Percentiles rank a stretch among this genome's conserved stretches.
phyloP scores from a whole-genome alignment of 164 flowering plant species.

The Macadamia tetraphylla region DNA sequence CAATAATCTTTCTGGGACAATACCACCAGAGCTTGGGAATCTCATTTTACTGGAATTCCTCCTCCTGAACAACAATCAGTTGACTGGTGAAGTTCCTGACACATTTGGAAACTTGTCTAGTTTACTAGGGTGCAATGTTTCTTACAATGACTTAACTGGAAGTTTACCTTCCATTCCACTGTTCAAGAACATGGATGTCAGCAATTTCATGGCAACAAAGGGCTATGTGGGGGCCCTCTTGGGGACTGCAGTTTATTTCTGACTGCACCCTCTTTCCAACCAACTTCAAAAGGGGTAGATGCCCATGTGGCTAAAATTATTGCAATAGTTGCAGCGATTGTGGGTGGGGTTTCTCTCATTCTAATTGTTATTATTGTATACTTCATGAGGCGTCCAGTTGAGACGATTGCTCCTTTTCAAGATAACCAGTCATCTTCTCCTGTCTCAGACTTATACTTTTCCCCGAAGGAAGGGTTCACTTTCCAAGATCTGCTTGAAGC shows the following conservation, averaged over 20 bases:
- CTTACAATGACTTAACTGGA: constrained; percentile 74
- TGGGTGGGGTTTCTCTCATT: constrained; percentile 78
- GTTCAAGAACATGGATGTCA: constrained; percentile 58
- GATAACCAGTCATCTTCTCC: constrained; percentile 41
- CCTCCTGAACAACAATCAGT: constrained; percentile 70
- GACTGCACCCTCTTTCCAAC: constrained; percentile 19
- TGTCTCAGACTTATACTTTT: constrained; percentile 63
- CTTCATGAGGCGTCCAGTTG: constrained; percentile 53
- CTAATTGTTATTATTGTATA: constrained; percentile 57
- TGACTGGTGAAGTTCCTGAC: constrained; percentile 73
- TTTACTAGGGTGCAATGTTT: constrained; percentile 70
- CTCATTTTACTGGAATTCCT: constrained; percentile 67
- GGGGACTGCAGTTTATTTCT: constrained; percentile 36
- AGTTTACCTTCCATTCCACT: constrained; percentile 54
- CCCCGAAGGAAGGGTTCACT: constrained; percentile 80
- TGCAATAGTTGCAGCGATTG: constrained; percentile 46
- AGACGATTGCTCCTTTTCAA: constrained; percentile 30
- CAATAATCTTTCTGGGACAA: constrained; percentile 63
- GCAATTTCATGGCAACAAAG: constrained; percentile 71
- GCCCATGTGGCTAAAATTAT: constrained; percentile 53
- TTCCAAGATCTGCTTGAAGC: constrained; percentile 84
- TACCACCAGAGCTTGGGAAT: constrained; percentile 78
- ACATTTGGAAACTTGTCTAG: constrained; percentile 73
- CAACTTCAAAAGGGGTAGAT: constrained; percentile 16
- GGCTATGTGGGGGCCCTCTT: constrained; percentile 87